phyloP scores from a whole-genome alignment of 1,284 basidiomycete species.

The Afroboletus lepidellus region DNA sequence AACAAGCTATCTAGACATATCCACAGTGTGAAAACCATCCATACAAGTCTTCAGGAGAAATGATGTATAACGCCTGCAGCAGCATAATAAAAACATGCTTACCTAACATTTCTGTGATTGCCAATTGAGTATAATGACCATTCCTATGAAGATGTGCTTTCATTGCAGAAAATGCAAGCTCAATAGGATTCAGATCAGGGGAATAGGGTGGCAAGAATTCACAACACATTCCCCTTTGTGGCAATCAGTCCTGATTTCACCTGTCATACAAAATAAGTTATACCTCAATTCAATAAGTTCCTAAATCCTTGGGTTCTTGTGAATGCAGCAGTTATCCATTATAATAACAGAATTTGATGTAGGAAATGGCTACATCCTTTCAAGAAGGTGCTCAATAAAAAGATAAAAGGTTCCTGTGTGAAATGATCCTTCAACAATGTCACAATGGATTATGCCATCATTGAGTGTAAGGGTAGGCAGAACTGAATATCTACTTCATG shows the following conservation, averaged over 20 bases:
- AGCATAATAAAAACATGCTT: too few relatives aligned
- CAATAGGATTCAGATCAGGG: not conserved
- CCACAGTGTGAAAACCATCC: too few relatives aligned
- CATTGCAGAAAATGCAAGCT: not conserved
- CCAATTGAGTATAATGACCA: too few relatives aligned
- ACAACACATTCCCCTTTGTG: not conserved
- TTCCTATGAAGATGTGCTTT: too few relatives aligned
- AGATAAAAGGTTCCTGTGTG: not conserved
- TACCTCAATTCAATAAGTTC: constrained; percentile 4
- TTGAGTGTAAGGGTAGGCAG: not conserved
- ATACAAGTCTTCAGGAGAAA: too few relatives aligned
- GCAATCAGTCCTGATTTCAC: too few relatives aligned
- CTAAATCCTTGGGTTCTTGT: constrained; percentile 4
- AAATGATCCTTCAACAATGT: constrained; percentile 23
- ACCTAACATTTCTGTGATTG: too few relatives aligned
- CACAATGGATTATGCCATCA: constrained; percentile 23
- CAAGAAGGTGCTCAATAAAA: constrained; percentile 33
- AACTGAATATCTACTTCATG: not conserved
- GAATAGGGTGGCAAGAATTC: not conserved
- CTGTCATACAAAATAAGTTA: too few relatives aligned
- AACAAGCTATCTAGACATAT: too few relatives aligned
- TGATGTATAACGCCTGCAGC: too few relatives aligned
- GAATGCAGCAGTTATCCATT: constrained; percentile 15
- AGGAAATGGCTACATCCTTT: constrained; percentile 30
- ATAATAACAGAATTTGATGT: constrained; percentile 7